A percentile compares a stretch with the other conserved stretches of the same genome.
Evolutionary conservation across 2,329 filamentous ascomycete genomes (phyloP).

Genomic region (Penicillium hordei): DNA sequence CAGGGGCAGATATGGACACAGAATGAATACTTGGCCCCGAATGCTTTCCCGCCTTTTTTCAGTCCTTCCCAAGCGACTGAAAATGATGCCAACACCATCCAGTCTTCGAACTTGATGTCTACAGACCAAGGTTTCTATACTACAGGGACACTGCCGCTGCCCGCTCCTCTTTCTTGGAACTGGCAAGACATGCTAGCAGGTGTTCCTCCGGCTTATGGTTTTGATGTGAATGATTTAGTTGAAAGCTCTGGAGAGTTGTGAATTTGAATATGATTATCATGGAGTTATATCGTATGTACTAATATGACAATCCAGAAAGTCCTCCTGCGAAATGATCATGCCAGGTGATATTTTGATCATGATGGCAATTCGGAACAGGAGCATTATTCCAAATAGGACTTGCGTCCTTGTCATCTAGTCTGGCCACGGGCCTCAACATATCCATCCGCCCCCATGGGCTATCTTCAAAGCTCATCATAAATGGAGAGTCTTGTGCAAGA

Average conservation of each 20-base stretch:
- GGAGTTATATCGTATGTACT: background rate
- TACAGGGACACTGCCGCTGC: background rate
- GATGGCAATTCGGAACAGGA: conserved; percentile 18
- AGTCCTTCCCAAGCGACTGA: background rate
- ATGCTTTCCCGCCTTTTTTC: background rate
- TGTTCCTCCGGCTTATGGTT: conserved; percentile 1
- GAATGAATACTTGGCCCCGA: background rate
- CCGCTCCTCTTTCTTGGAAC: background rate
- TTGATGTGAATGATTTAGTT: background rate
- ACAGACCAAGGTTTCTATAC: background rate
- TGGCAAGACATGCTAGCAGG: background rate
- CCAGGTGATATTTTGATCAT: conserved; percentile 12
- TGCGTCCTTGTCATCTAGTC: conserved; percentile 13
- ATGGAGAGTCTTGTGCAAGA: conserved; percentile 15
- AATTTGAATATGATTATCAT: background rate
- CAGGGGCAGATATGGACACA: background rate
- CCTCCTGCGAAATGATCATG: background rate
- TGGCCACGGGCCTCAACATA: conserved; percentile 15
- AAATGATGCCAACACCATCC: background rate
- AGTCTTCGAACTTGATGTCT: background rate
- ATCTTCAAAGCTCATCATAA: conserved; percentile 17
- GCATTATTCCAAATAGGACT: conserved; percentile 16
- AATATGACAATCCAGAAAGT: background rate
- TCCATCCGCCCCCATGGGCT: conserved; percentile 15
- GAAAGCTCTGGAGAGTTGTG: background rate